Conservation (phyloP, 169 alveolate genomes). For the Babesia divergens region DNA sequence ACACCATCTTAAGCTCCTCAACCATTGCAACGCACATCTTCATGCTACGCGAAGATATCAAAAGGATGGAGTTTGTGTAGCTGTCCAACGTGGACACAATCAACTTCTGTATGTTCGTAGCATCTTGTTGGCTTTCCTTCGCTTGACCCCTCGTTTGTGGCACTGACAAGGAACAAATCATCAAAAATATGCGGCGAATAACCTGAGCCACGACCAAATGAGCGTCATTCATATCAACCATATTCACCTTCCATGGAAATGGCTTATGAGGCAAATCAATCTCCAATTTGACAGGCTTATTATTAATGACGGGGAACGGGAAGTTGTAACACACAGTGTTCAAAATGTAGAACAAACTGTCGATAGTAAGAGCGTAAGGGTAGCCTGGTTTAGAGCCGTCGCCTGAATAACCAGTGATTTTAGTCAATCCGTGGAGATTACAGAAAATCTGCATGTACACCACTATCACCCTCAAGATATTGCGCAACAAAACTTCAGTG, state of each 20-base stretch:
- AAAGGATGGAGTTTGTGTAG: slow-evolving; percentile 32
- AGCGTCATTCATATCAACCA: slow-evolving; percentile 25
- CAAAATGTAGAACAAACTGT: slow-evolving; percentile 36
- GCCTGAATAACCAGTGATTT: neutral
- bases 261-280: slow-evolving; percentile 28
- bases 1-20: slow-evolving; percentile 38
- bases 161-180: slow-evolving; percentile 31
- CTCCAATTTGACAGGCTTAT: neutral
- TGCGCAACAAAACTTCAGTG: neutral
- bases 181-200: slow-evolving; percentile 17
- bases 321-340: slow-evolving; percentile 48
- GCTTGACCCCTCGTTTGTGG: slow-evolving; percentile 7
- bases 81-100: slow-evolving; percentile 25
- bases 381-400: slow-evolving; percentile 28
- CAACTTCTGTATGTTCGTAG: slow-evolving; percentile 13
- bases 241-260: slow-evolving; percentile 49
- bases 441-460: slow-evolving; percentile 46
- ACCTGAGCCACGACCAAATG: slow-evolving; percentile 23
- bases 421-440: slow-evolving; percentile 48
- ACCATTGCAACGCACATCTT: slow-evolving; percentile 17
- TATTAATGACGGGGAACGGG: slow-evolving; percentile 32
- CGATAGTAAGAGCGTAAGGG: slow-evolving; percentile 30
- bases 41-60: slow-evolving; percentile 16
- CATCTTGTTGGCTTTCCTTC: neutral
- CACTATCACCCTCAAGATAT: slow-evolving; percentile 15